These are phyloP conservation scores for Theobroma cacao DNA, from an alignment of 345 rosid species.

Conservation along the genomic window DNA sequence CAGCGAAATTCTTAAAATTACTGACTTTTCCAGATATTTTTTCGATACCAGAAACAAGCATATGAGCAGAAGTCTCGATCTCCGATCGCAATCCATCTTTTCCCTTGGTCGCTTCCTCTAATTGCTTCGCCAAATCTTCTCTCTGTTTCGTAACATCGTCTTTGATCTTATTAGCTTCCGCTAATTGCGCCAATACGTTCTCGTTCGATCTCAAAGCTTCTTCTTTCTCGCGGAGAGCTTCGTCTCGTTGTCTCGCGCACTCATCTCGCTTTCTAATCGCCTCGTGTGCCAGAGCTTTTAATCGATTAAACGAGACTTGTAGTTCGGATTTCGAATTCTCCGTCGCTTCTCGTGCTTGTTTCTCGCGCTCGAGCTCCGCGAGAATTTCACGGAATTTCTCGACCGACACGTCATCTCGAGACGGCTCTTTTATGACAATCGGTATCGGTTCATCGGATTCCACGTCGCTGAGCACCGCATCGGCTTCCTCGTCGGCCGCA, in stretches of 20 bases:
- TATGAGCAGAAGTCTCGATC: conserved; percentile 80
- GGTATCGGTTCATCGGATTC: conserved; percentile 70
- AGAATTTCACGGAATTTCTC: conserved; percentile 62
- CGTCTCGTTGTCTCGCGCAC: conserved; percentile 66
- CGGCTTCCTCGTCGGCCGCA: conserved; percentile 56
- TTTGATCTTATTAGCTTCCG: conserved; percentile 40
- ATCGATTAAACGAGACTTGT: conserved; percentile 54
- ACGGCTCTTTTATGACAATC: conserved; percentile 36
- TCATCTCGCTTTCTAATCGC: conserved; percentile 87
- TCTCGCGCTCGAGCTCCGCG: conserved; percentile 88
- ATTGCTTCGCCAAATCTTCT: conserved; percentile 52
- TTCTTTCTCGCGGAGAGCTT: conserved; percentile 70
- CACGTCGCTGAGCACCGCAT: conserved; percentile 87
- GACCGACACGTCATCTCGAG: conserved; percentile 38
- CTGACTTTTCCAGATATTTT: conserved; percentile 89
- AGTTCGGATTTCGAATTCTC: conserved; percentile 75
- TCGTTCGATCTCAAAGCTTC: conserved; percentile 47
- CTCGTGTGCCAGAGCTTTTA: conserved; percentile 79
- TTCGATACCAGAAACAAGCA: conserved; percentile 91
- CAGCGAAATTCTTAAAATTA: conserved; percentile 68
- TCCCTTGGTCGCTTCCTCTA: conserved; percentile 55
- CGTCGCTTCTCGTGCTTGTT: conserved; percentile 70
- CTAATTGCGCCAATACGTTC: conserved; percentile 43
- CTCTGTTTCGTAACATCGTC: conserved; percentile 53
- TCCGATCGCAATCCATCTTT: conserved; percentile 69